Percentiles rank a stretch among this genome's conserved stretches.
Evolutionary conservation across 2,329 filamentous ascomycete genomes (phyloP).

Genomic region (Shiraia bambusicola): DNA sequence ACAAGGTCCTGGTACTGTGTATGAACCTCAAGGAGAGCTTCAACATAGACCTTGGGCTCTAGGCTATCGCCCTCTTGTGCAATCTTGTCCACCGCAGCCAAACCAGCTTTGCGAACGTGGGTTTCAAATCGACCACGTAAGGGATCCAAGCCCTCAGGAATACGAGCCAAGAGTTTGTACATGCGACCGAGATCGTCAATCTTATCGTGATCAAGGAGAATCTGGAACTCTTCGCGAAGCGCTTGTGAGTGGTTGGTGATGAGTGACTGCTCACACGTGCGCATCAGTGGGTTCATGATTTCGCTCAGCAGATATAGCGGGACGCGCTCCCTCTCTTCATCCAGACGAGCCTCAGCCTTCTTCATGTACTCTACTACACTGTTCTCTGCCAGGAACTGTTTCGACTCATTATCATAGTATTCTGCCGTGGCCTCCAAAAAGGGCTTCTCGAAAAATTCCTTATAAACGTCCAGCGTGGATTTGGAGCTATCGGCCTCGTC

Average conservation of each 20-base stretch:
- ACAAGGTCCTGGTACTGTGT: constrained; percentile 90
- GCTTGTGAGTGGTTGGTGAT: constrained; percentile 84
- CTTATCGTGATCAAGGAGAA: constrained; percentile 88
- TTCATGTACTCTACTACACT: constrained; percentile 99
- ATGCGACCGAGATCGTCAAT: constrained; percentile 95
- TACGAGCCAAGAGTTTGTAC: constrained; percentile 88
- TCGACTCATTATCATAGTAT: constrained; percentile 91
- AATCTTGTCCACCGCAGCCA: constrained; percentile 87
- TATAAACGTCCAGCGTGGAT: constrained; percentile 92
- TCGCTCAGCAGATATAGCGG: constrained; percentile 88
- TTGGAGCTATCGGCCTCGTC: constrained; percentile 92
- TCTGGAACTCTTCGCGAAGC: constrained; percentile 94
- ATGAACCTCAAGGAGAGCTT: constrained; percentile 91
- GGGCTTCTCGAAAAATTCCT: constrained; percentile 86
- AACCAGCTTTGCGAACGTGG: constrained; percentile 86
- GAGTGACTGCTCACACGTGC: constrained; percentile 82
- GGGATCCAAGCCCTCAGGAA: constrained; percentile 88
- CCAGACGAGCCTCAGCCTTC: constrained; percentile 86
- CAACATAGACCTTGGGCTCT: constrained; percentile 95
- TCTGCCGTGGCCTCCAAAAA: constrained; percentile 81
- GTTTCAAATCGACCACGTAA: constrained; percentile 84
- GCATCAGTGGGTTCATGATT: constrained; percentile 81
- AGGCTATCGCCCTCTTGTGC: constrained; percentile 83
- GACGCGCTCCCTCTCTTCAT: constrained; percentile 93
- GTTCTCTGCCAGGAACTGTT: constrained; percentile 92